Base-by-base conservation (phyloP, 2,329 filamentous ascomycete genomes). In the Colletotrichum sansevieriae region DNA sequence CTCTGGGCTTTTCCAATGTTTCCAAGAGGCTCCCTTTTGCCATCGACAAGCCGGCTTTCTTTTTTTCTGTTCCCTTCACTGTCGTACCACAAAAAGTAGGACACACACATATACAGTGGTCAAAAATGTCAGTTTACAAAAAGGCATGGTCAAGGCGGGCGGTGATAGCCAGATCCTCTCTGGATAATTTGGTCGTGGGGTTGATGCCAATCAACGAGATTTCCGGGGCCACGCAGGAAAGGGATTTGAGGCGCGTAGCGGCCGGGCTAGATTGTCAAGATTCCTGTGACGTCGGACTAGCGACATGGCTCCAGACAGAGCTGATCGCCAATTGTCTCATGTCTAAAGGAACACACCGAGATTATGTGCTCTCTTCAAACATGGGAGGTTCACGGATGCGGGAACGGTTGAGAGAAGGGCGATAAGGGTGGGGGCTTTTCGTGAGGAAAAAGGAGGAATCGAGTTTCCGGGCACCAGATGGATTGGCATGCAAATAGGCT, bases 401-500 rank as follows among this genome's bases (percentile, higher is more conserved):
- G 20, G 20, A 25, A 25, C 11, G 18, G 18, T 13, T 20, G 39
- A 39, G 25, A 29, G 18, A 49, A 35, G 29, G 61, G 33, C 13
- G 44, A 18, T 5, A 15, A 12, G 35, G 35, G 29, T 46, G 25
- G 10, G 22, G n/a, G 43, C 25, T 25, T 41, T 25, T 25, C 10
- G 15, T 7, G 18, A 37, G n/a, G 43, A 33, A 13, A 12, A 51
- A 56, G 49, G 59, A 52, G 52, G 20, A 18, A 25, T 13, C 22
- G 20, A 39, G 18, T 18, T 15, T 29, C 13, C 9, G 22, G 29
- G 33, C 11, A n/a, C 10, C 22, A 29, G 29, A 12, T 18, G 20
- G 7, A 46, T n/a, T 65, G 65, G 65, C 41, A 68, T 65, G 65
- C 62, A 55, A 44, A 35, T 35, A 9, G 18, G 33, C 37, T 37